These are phyloP conservation scores for Leccinum truebloodii DNA, from an alignment of 768 basidiomycete genomes.

Conservation along the genomic window DNA sequence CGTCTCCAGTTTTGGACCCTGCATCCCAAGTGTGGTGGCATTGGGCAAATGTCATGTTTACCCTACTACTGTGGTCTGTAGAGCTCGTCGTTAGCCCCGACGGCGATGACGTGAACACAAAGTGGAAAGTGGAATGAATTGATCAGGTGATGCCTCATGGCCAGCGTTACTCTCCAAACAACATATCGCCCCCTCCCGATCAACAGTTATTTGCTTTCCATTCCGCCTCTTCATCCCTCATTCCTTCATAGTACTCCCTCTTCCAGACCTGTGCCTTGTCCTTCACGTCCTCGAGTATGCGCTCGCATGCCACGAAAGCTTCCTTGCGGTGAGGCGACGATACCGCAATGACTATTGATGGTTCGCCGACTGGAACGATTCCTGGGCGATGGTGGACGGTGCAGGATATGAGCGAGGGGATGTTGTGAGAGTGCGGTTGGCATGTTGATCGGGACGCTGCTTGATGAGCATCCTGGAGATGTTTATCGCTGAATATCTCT, in stretches of 20 bases:
- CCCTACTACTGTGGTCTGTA: slow-evolving; percentile 78
- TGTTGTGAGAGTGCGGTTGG: slow-evolving; percentile 27
- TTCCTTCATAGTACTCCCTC: slow-evolving; percentile 80
- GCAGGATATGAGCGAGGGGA: slow-evolving; percentile 52
- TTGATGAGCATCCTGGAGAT: slow-evolving; percentile 44
- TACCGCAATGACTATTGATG: slow-evolving; percentile 84
- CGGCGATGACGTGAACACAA: slow-evolving; percentile 63
- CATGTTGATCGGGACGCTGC: slow-evolving; percentile 46
- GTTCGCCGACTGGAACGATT: slow-evolving; percentile 71
- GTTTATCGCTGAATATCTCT: background rate
- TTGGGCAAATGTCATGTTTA: slow-evolving; percentile 90
- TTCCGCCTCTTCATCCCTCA: slow-evolving; percentile 57
- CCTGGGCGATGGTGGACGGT: slow-evolving; percentile 79
- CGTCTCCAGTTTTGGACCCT: slow-evolving; percentile 71
- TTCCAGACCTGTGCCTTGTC: slow-evolving; percentile 88
- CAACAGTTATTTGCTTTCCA: slow-evolving; percentile 64
- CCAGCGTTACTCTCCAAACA: slow-evolving; percentile 7
- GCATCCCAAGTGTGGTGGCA: slow-evolving; percentile 94
- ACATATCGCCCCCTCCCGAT: slow-evolving; percentile 5
- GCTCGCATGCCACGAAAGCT: slow-evolving; percentile 78
- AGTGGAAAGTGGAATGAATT: slow-evolving; percentile 72
- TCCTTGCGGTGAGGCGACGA: slow-evolving; percentile 83
- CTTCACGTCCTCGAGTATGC: slow-evolving; percentile 86
- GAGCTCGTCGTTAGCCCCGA: slow-evolving; percentile 80
- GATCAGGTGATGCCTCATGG: slow-evolving; percentile 10